Evolutionary conservation across 2,329 filamentous ascomycete species (phyloP), one percentile per base, ranked within the genome.

Genomic region (Dactylellina parvicollis): DNA sequence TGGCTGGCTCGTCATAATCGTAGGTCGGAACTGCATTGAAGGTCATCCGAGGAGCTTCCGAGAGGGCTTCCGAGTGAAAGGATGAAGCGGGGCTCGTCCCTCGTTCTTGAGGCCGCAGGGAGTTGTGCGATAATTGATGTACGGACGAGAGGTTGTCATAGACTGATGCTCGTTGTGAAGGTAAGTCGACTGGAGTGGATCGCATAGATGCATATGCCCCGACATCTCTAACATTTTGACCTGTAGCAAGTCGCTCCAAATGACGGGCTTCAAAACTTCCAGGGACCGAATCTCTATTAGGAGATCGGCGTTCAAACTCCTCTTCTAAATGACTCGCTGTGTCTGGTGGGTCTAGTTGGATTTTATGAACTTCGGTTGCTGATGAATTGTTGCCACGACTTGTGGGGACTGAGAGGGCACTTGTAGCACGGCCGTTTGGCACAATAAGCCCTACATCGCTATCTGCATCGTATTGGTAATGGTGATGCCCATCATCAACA

Each of bases 1-100:
- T 88, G 78, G 93, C 92, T 0, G 90, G 91, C 83, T 93, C 86
- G 3, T 90, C 89, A 76, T 93, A 84, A 65, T 88, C 82, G 34
- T 86, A 81, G 75, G 89, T 85, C 2, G 92, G 92, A 72, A 93
- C 80, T 49, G 88, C 89, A 79, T 85, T 92, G 44, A 89, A 86
- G 40, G 85, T 86, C 84, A 96, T 83, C 76, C 86, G 85, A n/a
- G 83, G 81, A 20, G 81, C 80, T 54, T 83, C 81, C 5, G 80
- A 79, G 46, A 83, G 81, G 20, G 81, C 80, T 54, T 83, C 81
- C 5, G 80, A 79, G 46, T 82, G 79, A 54, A 85, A 81, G 75
- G 59, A 54, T 7, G 69, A 73, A 14, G 69, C 38, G 12, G 69
- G 60, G 30, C 69, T 73, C 85, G 87, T 75, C 86, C 86, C 30